Evolutionary conservation across 225 moss, liverwort and hornwort genomes (phyloP).

Genomic region (Bryum argenteum): DNA sequence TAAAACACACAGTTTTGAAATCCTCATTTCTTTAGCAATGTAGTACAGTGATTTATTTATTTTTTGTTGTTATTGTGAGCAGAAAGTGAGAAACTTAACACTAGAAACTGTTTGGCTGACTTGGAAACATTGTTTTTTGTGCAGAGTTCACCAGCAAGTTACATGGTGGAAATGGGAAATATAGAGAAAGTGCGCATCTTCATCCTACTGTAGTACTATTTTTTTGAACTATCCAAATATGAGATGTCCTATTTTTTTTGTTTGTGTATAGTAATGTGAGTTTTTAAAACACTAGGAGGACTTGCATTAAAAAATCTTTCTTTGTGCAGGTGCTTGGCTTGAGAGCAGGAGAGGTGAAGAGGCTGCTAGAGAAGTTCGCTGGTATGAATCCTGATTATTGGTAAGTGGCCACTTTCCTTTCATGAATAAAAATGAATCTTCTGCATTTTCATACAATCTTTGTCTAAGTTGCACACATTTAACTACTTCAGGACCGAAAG

Average conservation of each 20-base stretch:
- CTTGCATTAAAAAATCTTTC: background rate
- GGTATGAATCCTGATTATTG: conserved; percentile 71
- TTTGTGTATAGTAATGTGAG: background rate
- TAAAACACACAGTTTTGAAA: background rate
- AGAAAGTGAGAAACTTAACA: no score
- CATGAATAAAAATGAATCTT: background rate
- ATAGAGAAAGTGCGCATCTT: conserved; percentile 67
- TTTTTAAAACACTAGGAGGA: background rate
- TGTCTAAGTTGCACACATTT: no score
- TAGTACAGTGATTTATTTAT: no score
- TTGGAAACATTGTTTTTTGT: background rate
- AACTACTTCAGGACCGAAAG: no score
- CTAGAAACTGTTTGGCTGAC: no score
- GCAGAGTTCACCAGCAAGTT: conserved; percentile 64
- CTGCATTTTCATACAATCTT: no score
- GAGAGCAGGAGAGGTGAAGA: conserved; percentile 60
- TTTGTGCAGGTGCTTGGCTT: conserved; percentile 62
- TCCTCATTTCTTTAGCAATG: no score
- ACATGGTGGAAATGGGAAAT: conserved; percentile 93
- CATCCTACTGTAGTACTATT: no score
- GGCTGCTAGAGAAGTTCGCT: conserved; percentile 72
- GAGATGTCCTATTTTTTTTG: no score
- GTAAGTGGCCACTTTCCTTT: conserved; percentile 33
- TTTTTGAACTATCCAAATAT: no score
- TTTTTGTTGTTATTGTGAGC: no score